Conservation (phyloP, 176 grass and related monocot genomes). For the Juncus inflexus region DNA sequence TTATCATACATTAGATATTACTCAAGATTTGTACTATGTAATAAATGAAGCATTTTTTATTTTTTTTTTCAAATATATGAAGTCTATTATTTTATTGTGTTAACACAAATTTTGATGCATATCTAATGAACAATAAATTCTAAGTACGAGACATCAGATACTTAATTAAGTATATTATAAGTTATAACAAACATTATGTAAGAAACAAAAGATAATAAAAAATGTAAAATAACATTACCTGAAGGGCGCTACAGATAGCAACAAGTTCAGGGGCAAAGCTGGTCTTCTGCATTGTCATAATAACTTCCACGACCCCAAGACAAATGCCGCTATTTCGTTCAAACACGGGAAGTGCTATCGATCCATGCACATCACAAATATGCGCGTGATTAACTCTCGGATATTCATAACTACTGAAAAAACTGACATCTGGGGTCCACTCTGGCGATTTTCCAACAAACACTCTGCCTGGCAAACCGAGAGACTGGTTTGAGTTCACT, state of each 20-base stretch:
- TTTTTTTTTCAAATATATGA: no score
- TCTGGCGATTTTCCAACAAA: slow-evolving; percentile 75
- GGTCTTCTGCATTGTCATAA: slow-evolving; percentile 74
- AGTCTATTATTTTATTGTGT: no score
- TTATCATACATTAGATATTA: no score
- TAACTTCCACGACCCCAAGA: slow-evolving; percentile 83
- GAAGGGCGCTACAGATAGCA: slow-evolving; percentile 75
- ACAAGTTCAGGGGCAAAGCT: slow-evolving; percentile 79
- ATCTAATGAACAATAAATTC: no score
- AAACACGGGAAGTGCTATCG: slow-evolving; percentile 81
- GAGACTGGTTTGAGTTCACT: slow-evolving; percentile 30
- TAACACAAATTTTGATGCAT: no score
- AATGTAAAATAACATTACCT: slow-evolving; percentile 36
- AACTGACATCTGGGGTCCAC: slow-evolving; percentile 89
- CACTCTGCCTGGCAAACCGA: slow-evolving; percentile 74
- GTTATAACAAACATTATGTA: no score
- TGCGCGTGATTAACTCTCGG: slow-evolving; percentile 54
- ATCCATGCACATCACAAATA: slow-evolving; percentile 53
- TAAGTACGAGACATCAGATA: no score
- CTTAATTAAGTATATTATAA: no score
- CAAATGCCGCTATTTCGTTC: slow-evolving; percentile 51
- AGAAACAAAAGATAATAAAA: no score
- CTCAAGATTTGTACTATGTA: no score
- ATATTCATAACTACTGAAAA: slow-evolving; percentile 73
- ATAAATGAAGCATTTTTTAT: no score